Percentiles rank a stretch among this genome's conserved stretches.
These are phyloP conservation scores for Neofusicoccum sp. DNA, from an alignment of 2,329 filamentous ascomycete species.

Conservation along the genomic window DNA sequence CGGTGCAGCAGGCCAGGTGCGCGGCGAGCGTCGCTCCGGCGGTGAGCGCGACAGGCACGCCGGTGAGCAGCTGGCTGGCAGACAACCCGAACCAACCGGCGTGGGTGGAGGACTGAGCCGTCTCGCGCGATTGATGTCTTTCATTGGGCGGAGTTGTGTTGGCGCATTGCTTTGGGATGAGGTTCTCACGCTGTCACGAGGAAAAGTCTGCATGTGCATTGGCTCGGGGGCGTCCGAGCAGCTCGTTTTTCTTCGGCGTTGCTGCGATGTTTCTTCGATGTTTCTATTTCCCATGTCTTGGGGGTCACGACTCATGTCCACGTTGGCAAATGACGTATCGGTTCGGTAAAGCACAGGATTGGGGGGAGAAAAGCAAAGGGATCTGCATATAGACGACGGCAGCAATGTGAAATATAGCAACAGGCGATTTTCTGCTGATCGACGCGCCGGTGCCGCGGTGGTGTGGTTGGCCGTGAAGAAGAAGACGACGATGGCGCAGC, in stretches of 20 bases:
- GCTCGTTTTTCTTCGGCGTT: slow-evolving; percentile 1
- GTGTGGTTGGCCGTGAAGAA: background rate
- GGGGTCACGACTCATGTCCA: slow-evolving; percentile 10
- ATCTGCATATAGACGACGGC: slow-evolving; percentile 12
- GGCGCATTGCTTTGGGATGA: slow-evolving; percentile 2
- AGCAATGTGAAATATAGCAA: slow-evolving; percentile 5
- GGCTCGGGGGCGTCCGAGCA: slow-evolving; percentile 4
- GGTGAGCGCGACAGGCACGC: slow-evolving; percentile 13
- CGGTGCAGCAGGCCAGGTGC: slow-evolving; percentile 6
- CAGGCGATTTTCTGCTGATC: slow-evolving; percentile 5
- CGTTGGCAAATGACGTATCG: slow-evolving; percentile 12
- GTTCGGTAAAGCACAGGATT: background rate
- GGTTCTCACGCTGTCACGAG: slow-evolving; percentile 5
- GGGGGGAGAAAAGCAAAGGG: slow-evolving; percentile 1
- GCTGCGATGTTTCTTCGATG: slow-evolving; percentile 16
- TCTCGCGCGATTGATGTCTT: background rate
- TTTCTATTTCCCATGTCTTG: slow-evolving; percentile 1
- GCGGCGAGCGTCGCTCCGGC: slow-evolving; percentile 2
- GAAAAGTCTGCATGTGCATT: slow-evolving; percentile 11
- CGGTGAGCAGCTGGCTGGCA: slow-evolving; percentile 14
- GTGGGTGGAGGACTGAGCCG: slow-evolving; percentile 14
- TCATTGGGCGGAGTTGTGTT: slow-evolving; percentile 4
- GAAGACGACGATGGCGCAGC: too few species aligned
- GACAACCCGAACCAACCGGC: slow-evolving; percentile 18
- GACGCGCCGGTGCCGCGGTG: slow-evolving; percentile 9